These are phyloP conservation scores for Asterochloris erici DNA, from an alignment of 139 green algal species.

Conservation along the genomic window DNA sequence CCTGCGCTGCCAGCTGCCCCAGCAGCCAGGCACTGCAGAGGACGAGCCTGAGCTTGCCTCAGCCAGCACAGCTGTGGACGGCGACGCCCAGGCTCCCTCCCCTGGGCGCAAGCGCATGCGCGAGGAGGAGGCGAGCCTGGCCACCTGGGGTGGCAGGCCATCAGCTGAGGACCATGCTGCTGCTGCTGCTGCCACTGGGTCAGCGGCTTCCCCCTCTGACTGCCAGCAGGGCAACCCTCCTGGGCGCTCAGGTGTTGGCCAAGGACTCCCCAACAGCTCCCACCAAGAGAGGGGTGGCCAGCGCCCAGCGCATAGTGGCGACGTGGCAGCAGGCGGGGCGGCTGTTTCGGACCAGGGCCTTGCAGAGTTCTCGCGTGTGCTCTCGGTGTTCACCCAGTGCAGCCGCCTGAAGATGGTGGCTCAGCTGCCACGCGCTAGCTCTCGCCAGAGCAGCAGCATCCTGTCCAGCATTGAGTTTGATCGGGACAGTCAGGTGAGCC, in stretches of 20 bases:
- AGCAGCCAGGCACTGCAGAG: background rate
- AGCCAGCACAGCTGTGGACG: background rate
- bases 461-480: slow-evolving; percentile 73
- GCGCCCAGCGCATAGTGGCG: background rate
- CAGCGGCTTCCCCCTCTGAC: background rate
- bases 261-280: too few species aligned
- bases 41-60: background rate
- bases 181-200: background rate
- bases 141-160: background rate
- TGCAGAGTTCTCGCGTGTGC: slow-evolving; percentile 52
- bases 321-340: background rate
- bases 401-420: slow-evolving; percentile 36
- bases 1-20: slow-evolving; percentile 17
- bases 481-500: slow-evolving; percentile 24
- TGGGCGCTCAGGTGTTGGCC: background rate
- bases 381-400: slow-evolving; percentile 49
- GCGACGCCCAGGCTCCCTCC: too few species aligned
- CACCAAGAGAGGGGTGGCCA: too few species aligned
- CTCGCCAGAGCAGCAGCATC: slow-evolving; percentile 37
- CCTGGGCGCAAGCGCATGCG: background rate
- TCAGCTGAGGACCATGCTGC: background rate
- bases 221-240: background rate
- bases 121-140: background rate
- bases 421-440: slow-evolving; percentile 35
- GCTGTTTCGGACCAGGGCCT: slow-evolving; percentile 31